phyloP scores from a whole-genome alignment of 257 asterid genomes.

The Ballota nigra region DNA sequence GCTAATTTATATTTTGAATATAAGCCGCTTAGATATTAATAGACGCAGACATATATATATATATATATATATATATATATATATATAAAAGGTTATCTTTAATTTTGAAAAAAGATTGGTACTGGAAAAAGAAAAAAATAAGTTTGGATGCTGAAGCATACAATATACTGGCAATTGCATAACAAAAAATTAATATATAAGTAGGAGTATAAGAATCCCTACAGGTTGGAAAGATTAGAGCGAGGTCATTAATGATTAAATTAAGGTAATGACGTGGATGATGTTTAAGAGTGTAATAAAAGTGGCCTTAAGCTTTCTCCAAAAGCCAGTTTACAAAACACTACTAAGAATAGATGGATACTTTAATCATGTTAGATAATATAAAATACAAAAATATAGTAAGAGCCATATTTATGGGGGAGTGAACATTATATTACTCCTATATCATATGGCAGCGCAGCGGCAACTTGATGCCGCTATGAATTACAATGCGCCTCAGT shows the following conservation, averaged over 20 bases:
- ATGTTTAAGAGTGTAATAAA: not conserved
- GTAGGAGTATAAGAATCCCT: not conserved
- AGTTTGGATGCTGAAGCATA: no score
- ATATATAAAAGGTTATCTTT: no score
- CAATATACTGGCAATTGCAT: not conserved
- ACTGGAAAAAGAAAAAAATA: no score
- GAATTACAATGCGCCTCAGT: no score
- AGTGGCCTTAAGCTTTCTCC: constrained; percentile 20
- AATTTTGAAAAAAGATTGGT: not conserved
- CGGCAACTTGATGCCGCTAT: no score
- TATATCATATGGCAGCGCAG: no score
- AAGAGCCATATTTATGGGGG: constrained; percentile 2
- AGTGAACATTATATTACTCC: no score
- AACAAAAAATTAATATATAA: not conserved
- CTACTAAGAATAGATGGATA: no score
- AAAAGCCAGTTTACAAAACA: constrained; percentile 14
- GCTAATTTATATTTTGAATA: not conserved
- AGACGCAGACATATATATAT: no score
- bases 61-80: no score
- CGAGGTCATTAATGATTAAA: not conserved
- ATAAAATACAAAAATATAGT: not conserved
- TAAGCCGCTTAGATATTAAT: not conserved
- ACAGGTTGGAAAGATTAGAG: constrained; percentile 2
- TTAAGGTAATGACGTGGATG: not conserved
- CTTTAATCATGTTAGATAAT: not conserved